Conservation (phyloP, 257 asterid genomes). For the Ophiorrhiza pumila region DNA sequence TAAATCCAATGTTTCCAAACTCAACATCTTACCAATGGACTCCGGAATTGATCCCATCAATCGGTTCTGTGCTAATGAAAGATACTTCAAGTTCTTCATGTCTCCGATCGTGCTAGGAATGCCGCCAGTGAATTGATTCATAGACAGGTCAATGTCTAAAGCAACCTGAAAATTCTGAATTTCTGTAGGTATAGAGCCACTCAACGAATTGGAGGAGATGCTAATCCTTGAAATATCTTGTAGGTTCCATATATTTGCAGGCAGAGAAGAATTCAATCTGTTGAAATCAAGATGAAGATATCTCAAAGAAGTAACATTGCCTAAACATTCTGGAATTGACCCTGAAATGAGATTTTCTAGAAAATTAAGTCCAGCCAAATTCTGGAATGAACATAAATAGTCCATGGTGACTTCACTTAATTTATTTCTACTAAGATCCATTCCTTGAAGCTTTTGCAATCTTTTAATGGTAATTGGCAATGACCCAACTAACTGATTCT, state of each 20-base stretch:
- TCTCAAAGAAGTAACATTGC: constrained; percentile 11
- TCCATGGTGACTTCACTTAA: not conserved
- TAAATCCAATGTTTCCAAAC: not conserved
- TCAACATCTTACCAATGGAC: constrained; percentile 1
- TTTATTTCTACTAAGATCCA: not conserved
- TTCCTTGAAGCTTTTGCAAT: constrained; percentile 4
- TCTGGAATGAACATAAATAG: not conserved
- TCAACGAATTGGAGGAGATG: no score
- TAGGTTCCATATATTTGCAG: constrained; percentile 10
- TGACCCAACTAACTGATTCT: constrained; percentile 3
- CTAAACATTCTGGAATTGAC: constrained; percentile 16
- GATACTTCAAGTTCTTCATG: not conserved
- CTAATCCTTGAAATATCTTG: constrained; percentile 1
- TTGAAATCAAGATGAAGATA: constrained; percentile 9
- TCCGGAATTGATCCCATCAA: not conserved
- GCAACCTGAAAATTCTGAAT: not conserved
- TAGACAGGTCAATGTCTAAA: not conserved
- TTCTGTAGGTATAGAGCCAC: not conserved
- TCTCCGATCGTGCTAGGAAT: constrained; percentile 13
- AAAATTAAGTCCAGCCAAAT: not conserved
- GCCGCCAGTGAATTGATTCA: constrained; percentile 9
- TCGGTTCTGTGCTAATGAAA: not conserved
- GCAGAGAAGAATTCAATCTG: constrained; percentile 9
- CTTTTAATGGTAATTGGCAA: not conserved
- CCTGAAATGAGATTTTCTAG: constrained; percentile 7